Base-by-base conservation (phyloP, 2,329 filamentous ascomycete genomes). In the Arthroderma sp. region DNA sequence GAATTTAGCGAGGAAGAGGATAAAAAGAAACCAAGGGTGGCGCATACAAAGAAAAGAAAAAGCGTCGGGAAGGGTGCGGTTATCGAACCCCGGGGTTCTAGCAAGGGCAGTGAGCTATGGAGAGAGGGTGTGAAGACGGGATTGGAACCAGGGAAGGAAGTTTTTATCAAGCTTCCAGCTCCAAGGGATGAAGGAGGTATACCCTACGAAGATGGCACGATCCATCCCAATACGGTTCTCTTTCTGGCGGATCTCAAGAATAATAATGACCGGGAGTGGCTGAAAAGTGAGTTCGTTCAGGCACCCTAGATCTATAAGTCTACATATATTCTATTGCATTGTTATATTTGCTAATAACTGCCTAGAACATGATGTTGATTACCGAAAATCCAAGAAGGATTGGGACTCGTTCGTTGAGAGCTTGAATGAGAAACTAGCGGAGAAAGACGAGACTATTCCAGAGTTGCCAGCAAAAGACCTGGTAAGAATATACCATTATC, bases 391-490 rank as follows among this genome's bases (percentile, higher is more conserved):
- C 0, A 80, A 90, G 58, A 85, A 86, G 59, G 89, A 95, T 68
- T 95, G 88, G 79, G 82, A 88, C 52, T 81, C 82, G 1, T 95
- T 91, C 66, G 81, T 93, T 37, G 85, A 87, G 63, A 76, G 76
- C 8, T 76, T 93, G 39, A 87, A 86, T 0, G 77, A 85, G 60
- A 85, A 82, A 60, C 78, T 95, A 56, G 80, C 81, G 19, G 82
- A 85, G 59, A 77, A 79, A 39, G 91, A 96, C 68, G 82, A 86
- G 57, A 94, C 89, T 0, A 82, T 95, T 43, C 91, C 91, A 0
- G 89, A 95, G 64, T 75, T 95, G 21, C 91, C 91, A 1, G 76
- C 85, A 56, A 93, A 94, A 70, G 90, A 95, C 67, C 76, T 95
- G 63, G 83, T 83, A 64, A 68, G 77, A 57, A 41, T 15, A 51